Evolutionary conservation across 148 eudicot species (phyloP).

Genomic region (Camellia sinensis): DNA sequence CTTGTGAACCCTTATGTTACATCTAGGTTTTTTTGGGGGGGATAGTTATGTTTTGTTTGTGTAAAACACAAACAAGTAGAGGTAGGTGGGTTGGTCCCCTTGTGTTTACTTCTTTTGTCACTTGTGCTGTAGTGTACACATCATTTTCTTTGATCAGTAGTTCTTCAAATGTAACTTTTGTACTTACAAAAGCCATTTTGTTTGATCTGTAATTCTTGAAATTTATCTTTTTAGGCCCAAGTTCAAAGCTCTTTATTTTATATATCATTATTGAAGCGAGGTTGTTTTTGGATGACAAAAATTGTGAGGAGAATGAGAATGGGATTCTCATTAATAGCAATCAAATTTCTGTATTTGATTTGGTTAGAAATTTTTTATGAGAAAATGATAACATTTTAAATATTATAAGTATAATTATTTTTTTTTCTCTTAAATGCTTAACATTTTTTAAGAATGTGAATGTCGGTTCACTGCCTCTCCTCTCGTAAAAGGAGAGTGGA

Average conservation of each 20-base stretch:
- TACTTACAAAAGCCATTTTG: not conserved
- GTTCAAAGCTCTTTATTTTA: not conserved
- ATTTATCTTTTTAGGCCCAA: slow-evolving; percentile 12
- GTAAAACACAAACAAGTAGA: not conserved
- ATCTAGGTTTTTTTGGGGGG: not conserved
- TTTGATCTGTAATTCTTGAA: not conserved
- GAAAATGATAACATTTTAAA: too few relatives aligned
- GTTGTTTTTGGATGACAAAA: too few relatives aligned
- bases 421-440: too few relatives aligned
- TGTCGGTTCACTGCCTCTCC: too few relatives aligned
- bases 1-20: not conserved
- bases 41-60: not conserved
- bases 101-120: not conserved
- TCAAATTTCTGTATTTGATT: too few relatives aligned
- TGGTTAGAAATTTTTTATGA: too few relatives aligned
- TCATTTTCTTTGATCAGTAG: slow-evolving; percentile 10
- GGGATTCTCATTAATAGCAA: too few relatives aligned
- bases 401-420: too few relatives aligned
- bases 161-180: not conserved
- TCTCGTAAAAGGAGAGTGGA: too few relatives aligned
- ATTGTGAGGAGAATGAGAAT: too few relatives aligned
- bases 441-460: too few relatives aligned
- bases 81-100: slow-evolving; percentile 15
- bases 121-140: not conserved
- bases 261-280: not conserved